Percentiles rank a stretch among this genome's conserved stretches.
Conservation (phyloP, 345 rosid species). For the Melaleuca quinquenervia region DNA sequence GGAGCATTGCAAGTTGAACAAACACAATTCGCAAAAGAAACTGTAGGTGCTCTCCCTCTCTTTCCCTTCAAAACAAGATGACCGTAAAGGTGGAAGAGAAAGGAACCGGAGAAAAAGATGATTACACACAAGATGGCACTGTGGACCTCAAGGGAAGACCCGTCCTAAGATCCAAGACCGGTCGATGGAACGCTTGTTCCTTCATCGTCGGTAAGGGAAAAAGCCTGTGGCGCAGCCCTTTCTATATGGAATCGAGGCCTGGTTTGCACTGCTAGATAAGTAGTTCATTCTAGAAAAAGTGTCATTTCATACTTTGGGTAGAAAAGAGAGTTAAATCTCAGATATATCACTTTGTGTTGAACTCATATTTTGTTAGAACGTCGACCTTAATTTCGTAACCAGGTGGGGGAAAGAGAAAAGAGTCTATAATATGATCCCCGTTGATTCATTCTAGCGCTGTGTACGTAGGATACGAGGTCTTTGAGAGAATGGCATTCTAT, state of each 20-base stretch:
- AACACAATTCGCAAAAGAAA: not conserved
- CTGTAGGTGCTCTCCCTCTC: not conserved
- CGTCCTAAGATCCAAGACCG: conserved; percentile 31
- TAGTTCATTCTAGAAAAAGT: not conserved
- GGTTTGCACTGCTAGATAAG: not conserved
- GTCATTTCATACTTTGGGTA: not conserved
- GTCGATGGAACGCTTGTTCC: conserved; percentile 44
- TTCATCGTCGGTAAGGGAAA: conserved; percentile 30
- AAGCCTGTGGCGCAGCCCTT: not conserved
- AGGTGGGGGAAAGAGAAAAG: not conserved
- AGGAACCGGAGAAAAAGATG: conserved; percentile 8
- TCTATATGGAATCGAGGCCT: not conserved
- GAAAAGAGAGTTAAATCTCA: not conserved
- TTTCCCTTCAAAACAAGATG: not conserved
- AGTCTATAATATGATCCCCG: not conserved
- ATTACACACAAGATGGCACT: conserved; percentile 41
- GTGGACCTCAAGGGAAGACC: conserved; percentile 42
- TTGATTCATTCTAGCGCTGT: not conserved
- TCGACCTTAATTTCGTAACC: not conserved
- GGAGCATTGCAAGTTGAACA: not conserved
- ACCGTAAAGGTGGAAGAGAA: conserved; percentile 9
- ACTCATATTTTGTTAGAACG: not conserved
- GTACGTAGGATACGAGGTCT: not conserved
- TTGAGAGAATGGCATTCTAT: conserved; percentile 9
- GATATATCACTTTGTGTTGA: not conserved